Conservation (phyloP, 2,329 filamentous ascomycete species). For the Diplodia scrobiculata region DNA sequence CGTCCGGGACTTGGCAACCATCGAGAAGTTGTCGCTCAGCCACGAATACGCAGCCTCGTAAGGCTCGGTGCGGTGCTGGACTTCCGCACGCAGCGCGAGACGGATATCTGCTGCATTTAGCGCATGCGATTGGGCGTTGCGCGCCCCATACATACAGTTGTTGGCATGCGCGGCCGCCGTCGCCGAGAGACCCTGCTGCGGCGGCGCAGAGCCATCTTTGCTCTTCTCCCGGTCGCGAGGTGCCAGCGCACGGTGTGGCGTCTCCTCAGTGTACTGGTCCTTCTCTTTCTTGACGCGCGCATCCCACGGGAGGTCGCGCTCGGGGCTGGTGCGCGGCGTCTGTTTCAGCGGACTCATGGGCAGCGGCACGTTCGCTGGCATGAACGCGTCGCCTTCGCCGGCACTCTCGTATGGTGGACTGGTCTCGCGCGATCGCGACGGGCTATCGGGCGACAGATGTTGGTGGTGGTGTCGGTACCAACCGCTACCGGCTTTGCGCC, state of each 20-base stretch:
- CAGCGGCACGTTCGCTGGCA: conserved; percentile 61
- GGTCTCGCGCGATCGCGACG: conserved; percentile 57
- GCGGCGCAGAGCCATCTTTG: conserved; percentile 34
- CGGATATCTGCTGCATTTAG: conserved; percentile 54
- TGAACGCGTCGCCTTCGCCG: conserved; percentile 52
- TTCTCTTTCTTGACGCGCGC: conserved; percentile 33
- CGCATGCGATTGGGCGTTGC: conserved; percentile 21
- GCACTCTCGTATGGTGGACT: conserved; percentile 64
- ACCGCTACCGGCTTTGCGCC: conserved; percentile 61
- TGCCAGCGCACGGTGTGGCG: conserved; percentile 34
- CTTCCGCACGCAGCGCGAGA: conserved; percentile 82
- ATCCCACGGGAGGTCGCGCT: conserved; percentile 43
- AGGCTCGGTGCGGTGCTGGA: conserved; percentile 82
- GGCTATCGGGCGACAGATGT: conserved; percentile 44
- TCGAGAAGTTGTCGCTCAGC: conserved; percentile 61
- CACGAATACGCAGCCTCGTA: conserved; percentile 72
- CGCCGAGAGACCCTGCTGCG: background rate
- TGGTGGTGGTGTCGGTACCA: conserved; percentile 55
- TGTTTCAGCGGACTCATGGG: conserved; percentile 62
- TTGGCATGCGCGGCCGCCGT: conserved; percentile 33
- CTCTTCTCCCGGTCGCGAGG: conserved; percentile 36
- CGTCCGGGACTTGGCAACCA: conserved; percentile 68
- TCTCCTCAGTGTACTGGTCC: conserved; percentile 32
- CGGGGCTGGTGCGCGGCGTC: conserved; percentile 58
- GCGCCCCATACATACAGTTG: conserved; percentile 53